A percentile compares a stretch with the other conserved stretches of the same genome.
These are phyloP conservation scores for Viola odorata DNA, from an alignment of 345 rosid species.

Conservation along the genomic window DNA sequence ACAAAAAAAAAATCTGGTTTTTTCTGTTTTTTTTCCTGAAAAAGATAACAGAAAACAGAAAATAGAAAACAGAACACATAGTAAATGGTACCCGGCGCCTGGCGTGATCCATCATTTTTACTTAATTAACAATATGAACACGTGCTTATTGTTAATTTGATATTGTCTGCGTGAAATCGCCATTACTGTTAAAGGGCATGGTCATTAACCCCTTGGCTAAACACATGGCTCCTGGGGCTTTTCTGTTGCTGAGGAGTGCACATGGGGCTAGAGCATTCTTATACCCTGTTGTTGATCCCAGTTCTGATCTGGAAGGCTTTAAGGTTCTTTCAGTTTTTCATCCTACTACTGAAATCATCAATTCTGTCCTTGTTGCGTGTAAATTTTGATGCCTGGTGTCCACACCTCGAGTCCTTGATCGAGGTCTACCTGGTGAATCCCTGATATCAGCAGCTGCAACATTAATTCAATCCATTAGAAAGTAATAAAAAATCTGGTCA, in stretches of 20 bases:
- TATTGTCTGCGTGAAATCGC: too few relatives aligned
- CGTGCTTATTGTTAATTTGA: too few relatives aligned
- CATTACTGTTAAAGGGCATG: constrained; percentile 5
- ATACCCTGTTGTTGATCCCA: constrained; percentile 16
- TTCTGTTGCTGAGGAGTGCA: constrained; percentile 19
- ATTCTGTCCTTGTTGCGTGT: constrained; percentile 17
- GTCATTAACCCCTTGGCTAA: constrained; percentile 11
- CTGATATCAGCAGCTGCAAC: too few relatives aligned
- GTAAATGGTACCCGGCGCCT: too few relatives aligned
- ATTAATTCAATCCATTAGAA: too few relatives aligned
- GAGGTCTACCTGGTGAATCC: constrained; percentile 10
- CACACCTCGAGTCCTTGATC: not conserved
- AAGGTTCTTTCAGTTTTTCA: constrained; percentile 22
- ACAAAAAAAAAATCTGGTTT: too few relatives aligned
- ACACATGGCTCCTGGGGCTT: constrained; percentile 20
- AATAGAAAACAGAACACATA: too few relatives aligned
- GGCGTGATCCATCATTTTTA: too few relatives aligned
- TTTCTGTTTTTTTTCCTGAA: too few relatives aligned
- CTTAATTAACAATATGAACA: too few relatives aligned
- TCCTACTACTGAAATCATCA: constrained; percentile 21
- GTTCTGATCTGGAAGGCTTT: constrained; percentile 14
- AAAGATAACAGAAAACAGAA: too few relatives aligned
- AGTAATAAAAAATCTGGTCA: too few relatives aligned
- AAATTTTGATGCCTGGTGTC: not conserved
- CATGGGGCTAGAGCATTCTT: constrained; percentile 20